Evolutionary conservation across 768 basidiomycete genomes (phyloP), one percentile per base, ranked within the genome.

Genomic region (Gloeopeniophorella convolvens): DNA sequence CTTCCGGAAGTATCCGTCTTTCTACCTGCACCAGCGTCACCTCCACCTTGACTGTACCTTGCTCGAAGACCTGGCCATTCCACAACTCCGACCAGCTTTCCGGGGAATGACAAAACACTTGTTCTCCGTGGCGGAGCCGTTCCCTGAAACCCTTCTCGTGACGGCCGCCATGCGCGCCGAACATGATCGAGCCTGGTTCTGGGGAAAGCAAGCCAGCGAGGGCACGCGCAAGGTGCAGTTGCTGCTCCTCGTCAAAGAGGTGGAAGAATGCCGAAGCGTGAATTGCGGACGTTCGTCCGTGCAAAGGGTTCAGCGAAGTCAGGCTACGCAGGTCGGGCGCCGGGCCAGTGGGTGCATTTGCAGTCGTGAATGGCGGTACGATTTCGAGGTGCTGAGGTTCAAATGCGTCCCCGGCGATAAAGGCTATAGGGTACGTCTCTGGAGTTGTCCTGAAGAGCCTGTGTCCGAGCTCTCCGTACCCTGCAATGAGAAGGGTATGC

Each of bases 401-500:
- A 41, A 84, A 73, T 0, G 63, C 69, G 52, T 85, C 72, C 1
- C 82, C 82, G 12, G 69, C 62, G n/a, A 84, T 45, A 58, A 84
- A 84, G 0, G 66, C 60, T 0, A 70, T 77, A 1, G 78, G 76
- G 63, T 79, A 83, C 0, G 72, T 68, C 30, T 72, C 63, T 0
- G 75, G 70, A 0, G 68, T 77, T 1, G 76, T 70, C 37, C 65
- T 70, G 66, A 82, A 85, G 13, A 85, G 68, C 42, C 76, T 67
- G 54, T 83, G 80, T 1, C 82, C 82, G 4, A 74, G 67, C 4
- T 76, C 68, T 81, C 80, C 82, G 55, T 78, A 78, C 9, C 65
- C 80, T 81, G 46, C 21, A 5, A 26, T 27, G 13, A 8, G 23
- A 5, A 6, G 26, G 42, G 16, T 43, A n/a, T n/a, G n/a, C n/a